phyloP scores from a whole-genome alignment of 2,329 filamentous ascomycete species.

The Paecilomyces dactylethromorphus region DNA sequence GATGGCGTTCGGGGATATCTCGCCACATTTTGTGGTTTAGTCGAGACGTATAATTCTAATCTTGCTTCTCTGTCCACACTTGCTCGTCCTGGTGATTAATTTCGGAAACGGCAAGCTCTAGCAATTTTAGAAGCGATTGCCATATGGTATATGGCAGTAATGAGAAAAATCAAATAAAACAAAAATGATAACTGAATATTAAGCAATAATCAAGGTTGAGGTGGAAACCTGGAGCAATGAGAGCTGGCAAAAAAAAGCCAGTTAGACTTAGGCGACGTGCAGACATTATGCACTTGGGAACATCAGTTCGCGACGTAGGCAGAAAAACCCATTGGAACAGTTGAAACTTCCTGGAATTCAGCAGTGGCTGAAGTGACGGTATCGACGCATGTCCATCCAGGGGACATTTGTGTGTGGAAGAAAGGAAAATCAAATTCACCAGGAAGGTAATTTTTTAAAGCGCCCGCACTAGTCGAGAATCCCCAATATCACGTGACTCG shows the following conservation, averaged over 20 bases:
- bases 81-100: slow-evolving; percentile 42
- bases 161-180: not conserved
- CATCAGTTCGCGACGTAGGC: not conserved
- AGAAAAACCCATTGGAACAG: too few relatives aligned
- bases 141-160: not conserved
- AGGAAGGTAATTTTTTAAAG: not conserved
- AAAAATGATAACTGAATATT: not conserved
- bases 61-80: slow-evolving; percentile 56
- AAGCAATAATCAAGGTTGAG: not conserved
- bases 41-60: slow-evolving; percentile 32
- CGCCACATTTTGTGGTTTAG: slow-evolving; percentile 8
- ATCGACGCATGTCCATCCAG: not conserved
- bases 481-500: not conserved
- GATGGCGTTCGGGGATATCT: slow-evolving; percentile 30
- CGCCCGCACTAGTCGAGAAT: not conserved
- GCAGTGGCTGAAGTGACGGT: not conserved
- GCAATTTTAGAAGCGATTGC: slow-evolving; percentile 43
- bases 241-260: not conserved
- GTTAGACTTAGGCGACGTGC: not conserved
- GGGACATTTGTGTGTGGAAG: not conserved
- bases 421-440: not conserved
- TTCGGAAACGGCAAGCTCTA: slow-evolving; percentile 51
- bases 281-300: not conserved
- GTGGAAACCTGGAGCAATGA: not conserved
- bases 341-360: not conserved